phyloP scores from a whole-genome alignment of 140 eudicot species.

The Bidens hawaiensis region DNA sequence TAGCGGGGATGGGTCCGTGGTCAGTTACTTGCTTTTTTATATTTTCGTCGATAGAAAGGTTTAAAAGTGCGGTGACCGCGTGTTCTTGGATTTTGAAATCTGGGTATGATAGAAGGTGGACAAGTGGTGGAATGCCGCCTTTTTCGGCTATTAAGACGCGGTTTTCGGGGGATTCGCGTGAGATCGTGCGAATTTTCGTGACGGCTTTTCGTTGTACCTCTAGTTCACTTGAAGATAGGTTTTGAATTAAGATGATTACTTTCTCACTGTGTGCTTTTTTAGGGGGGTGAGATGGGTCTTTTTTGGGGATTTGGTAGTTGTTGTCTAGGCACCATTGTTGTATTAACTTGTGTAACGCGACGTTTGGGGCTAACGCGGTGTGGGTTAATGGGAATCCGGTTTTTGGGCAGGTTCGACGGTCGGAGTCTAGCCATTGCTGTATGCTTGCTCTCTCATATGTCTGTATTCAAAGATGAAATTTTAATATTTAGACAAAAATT shows the following conservation, averaged over 20 bases:
- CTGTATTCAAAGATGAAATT: conserved; percentile 26
- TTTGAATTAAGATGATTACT: conserved; percentile 38
- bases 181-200: conserved; percentile 56
- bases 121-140: conserved; percentile 71
- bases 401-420: conserved; percentile 70
- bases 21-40: conserved; percentile 67
- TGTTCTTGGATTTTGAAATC: conserved; percentile 82
- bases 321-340: conserved; percentile 64
- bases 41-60: conserved; percentile 65
- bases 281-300: conserved; percentile 26
- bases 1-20: conserved; percentile 55
- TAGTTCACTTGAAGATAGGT: conserved; percentile 48
- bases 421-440: conserved; percentile 71
- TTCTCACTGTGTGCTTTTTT: conserved; percentile 37
- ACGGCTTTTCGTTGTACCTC: conserved; percentile 61
- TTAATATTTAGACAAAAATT: conserved; percentile 1
- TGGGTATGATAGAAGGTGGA: conserved; percentile 62
- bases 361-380: conserved; percentile 61
- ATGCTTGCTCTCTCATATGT: conserved; percentile 78
- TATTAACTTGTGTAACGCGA: conserved; percentile 64
- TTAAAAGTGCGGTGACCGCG: conserved; percentile 73
- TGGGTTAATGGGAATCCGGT: conserved; percentile 64
- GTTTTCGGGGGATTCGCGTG: conserved; percentile 69
- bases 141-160: conserved; percentile 53
- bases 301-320: conserved; percentile 58